Evolutionary conservation across 2,329 filamentous ascomycete species (phyloP).

Genomic region (Talaromyces rugulosus): DNA sequence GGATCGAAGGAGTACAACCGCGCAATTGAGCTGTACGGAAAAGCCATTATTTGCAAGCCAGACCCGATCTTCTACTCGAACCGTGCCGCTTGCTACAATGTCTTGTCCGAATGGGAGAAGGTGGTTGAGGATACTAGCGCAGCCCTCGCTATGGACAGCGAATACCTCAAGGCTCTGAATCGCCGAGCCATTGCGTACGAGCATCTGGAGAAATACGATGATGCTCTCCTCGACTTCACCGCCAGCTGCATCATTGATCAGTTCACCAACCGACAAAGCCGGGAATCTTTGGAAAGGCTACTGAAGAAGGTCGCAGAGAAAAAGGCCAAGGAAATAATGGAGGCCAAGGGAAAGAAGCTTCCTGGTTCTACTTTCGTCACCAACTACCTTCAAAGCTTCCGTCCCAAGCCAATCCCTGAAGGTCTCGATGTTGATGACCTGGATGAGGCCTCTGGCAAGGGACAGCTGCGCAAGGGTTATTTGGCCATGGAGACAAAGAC

Average conservation of each 20-base stretch:
- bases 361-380: constrained; percentile 95
- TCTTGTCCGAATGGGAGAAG: constrained; percentile 87
- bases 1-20: constrained; percentile 88
- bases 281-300: constrained; percentile 83
- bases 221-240: constrained; percentile 94
- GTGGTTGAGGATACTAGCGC: constrained; percentile 96
- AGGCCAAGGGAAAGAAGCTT: constrained; percentile 74
- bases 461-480: constrained; percentile 79
- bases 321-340: constrained; percentile 86
- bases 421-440: constrained; percentile 84
- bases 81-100: constrained; percentile 94
- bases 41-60: constrained; percentile 93
- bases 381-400: constrained; percentile 99
- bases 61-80: constrained; percentile 99
- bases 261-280: constrained; percentile 87
- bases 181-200: constrained; percentile 95
- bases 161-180: constrained; percentile 98
- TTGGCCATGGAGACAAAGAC: constrained; percentile 80
- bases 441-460: constrained; percentile 72
- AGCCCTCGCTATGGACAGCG: constrained; percentile 85
- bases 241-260: constrained; percentile 98
- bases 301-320: constrained; percentile 95
- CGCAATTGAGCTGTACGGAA: constrained; percentile 91
- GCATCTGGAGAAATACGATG: constrained; percentile 83
- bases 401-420: constrained; percentile 70